Percentiles rank a stretch among this genome's conserved stretches.
phyloP scores from a whole-genome alignment of 345 rosid species.

The Gossypium thurberi region DNA sequence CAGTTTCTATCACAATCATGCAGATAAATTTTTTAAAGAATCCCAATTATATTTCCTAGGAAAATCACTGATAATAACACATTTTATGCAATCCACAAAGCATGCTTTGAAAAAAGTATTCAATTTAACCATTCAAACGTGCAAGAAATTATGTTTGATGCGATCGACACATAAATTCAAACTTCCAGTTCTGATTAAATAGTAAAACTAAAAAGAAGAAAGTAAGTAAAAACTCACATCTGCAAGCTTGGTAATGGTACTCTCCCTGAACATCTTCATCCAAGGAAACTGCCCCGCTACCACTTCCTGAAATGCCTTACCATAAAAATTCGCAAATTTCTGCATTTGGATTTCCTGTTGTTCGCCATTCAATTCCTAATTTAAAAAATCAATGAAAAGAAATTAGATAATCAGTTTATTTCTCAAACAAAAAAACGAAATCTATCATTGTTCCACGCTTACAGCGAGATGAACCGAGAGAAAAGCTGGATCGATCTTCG shows the following conservation, averaged over 20 bases:
- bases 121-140: neutral
- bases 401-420: neutral
- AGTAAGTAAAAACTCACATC: constrained; percentile 33
- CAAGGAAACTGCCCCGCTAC: constrained; percentile 56
- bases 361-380: constrained; percentile 40
- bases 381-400: neutral
- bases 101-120: neutral
- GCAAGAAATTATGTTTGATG: neutral
- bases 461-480: constrained; percentile 54
- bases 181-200: neutral
- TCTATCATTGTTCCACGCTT: constrained; percentile 28
- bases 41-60: neutral
- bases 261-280: constrained; percentile 56
- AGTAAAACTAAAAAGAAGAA: neutral
- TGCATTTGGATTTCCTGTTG: constrained; percentile 60
- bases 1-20: neutral
- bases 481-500: constrained; percentile 50
- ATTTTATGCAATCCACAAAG: neutral
- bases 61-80: neutral
- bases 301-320: constrained; percentile 52
- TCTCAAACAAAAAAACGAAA: constrained; percentile 2
- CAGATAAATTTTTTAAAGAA: neutral
- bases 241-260: constrained; percentile 42
- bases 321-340: constrained; percentile 68
- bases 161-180: neutral